Evolutionary conservation across 495 filamentous ascomycete genomes (phyloP), one percentile per base, ranked within the genome.

Genomic region (Neurospora hispaniola): DNA sequence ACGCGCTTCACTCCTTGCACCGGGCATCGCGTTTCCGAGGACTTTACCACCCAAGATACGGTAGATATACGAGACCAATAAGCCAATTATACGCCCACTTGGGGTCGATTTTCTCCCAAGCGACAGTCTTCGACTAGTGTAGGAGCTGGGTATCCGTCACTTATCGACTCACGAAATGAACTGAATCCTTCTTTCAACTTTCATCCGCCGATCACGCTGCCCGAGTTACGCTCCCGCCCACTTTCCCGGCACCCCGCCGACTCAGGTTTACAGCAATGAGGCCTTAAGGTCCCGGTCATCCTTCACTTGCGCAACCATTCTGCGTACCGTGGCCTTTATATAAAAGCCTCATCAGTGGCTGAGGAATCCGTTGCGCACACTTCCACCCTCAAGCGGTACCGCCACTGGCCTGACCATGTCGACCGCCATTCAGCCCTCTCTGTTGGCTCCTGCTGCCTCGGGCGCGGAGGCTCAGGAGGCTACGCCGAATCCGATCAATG

Each of bases 381-480:
- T 66, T 66, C 54, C 54, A 18, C 9, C 14, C 54, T 10, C 54
- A 35, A 66, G 27, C 1, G 14, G 54, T 35, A 66, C 54, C 54
- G 31, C 54, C 27, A 38, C 54, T 66, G 27, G 27, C 54, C 14
- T 66, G 7, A 71, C 40, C 41, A 79, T 78, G 78, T 71, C 77
- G 31, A 35, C 74, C 35, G 66, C 20, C 20, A 40, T 74, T 18
- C 71, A 75, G 11, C 10, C 71, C 1, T 5, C 73, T 11, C 70
- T 69, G 0, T 44, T 71, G 8, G 31, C 27, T 10, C 18, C 72
- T 31, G 46, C 69, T 31, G 69, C 68, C 8, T 11, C 38, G 14
- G 9, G 71, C 6, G 41, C n/a, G 4, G 71, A 59, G 2, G 18
- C 72, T 16, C 66, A 69, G 59, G 48, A 20, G 23, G n/a, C 71